phyloP scores from a whole-genome alignment of 768 basidiomycete species.

The Leccinum truebloodii region DNA sequence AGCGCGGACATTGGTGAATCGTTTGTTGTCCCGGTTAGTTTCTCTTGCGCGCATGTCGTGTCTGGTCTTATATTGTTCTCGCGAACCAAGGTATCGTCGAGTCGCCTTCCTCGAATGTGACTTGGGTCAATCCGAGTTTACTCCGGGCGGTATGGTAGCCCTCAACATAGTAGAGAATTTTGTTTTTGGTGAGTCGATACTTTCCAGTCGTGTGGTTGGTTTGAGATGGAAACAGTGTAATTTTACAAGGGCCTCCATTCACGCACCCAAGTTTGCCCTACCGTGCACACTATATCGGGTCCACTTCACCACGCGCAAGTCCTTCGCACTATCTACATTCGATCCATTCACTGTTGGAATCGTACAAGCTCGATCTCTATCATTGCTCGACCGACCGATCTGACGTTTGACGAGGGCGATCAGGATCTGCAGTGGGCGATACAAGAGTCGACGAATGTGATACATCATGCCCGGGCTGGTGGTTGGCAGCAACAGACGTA shows the following conservation, averaged over 20 bases:
- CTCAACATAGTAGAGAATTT: slow-evolving; percentile 69
- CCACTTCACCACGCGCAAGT: slow-evolving; percentile 71
- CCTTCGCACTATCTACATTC: slow-evolving; percentile 76
- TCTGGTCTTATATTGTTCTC: neutral
- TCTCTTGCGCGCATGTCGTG: neutral
- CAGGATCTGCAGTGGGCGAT: slow-evolving; percentile 52
- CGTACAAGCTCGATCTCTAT: slow-evolving; percentile 63
- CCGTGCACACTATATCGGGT: slow-evolving; percentile 80
- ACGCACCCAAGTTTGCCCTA: slow-evolving; percentile 76
- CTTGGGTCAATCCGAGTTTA: slow-evolving; percentile 92
- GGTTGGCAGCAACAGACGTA: slow-evolving; percentile 28
- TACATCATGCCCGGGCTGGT: slow-evolving; percentile 15
- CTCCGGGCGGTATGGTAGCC: slow-evolving; percentile 81
- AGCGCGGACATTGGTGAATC: slow-evolving; percentile 70
- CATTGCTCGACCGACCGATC: slow-evolving; percentile 46
- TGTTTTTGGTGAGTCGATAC: slow-evolving; percentile 58
- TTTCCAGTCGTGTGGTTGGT: neutral
- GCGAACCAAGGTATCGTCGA: slow-evolving; percentile 55
- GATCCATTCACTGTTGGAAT: slow-evolving; percentile 64
- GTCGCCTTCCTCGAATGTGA: slow-evolving; percentile 95
- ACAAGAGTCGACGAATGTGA: slow-evolving; percentile 50
- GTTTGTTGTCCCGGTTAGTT: slow-evolving; percentile 55
- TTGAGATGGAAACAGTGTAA: slow-evolving; percentile 2
- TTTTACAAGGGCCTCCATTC: slow-evolving; percentile 76
- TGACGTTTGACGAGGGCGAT: slow-evolving; percentile 61